Percentiles rank a stretch among this genome's conserved stretches.
Evolutionary conservation across 164 flowering plant species (phyloP).

Genomic region (Dillenia suffruticosa): DNA sequence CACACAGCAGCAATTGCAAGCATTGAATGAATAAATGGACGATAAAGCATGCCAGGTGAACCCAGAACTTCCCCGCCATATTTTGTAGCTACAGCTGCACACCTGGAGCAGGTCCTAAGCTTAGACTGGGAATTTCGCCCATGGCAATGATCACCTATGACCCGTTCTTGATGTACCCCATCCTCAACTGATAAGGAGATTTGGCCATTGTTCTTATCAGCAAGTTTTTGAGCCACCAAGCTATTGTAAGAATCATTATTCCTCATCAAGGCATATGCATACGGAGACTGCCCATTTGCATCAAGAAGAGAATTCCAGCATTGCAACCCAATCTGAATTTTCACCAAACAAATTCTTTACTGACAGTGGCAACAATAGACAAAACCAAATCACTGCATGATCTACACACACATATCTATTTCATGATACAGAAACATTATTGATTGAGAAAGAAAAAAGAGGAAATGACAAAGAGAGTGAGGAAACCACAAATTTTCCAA

Average conservation of each 20-base stretch:
- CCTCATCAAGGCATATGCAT: slow-evolving; percentile 62
- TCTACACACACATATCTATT: too few relatives aligned
- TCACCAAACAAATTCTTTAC: background rate
- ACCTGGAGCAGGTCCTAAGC: slow-evolving; percentile 44
- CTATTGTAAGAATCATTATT: slow-evolving; percentile 61
- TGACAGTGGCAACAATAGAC: too few relatives aligned
- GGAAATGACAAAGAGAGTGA: too few relatives aligned
- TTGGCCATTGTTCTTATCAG: slow-evolving; percentile 50
- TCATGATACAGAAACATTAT: too few relatives aligned
- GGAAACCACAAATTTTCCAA: too few relatives aligned
- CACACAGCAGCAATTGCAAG: slow-evolving; percentile 86
- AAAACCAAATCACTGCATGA: too few relatives aligned
- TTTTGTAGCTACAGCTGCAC: slow-evolving; percentile 32
- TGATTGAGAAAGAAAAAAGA: too few relatives aligned
- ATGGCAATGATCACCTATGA: slow-evolving; percentile 12
- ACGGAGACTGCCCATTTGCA: slow-evolving; percentile 70
- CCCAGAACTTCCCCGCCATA: slow-evolving; percentile 30
- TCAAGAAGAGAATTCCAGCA: slow-evolving; percentile 69
- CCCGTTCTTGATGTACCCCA: slow-evolving; percentile 27
- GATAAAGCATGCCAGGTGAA: slow-evolving; percentile 57
- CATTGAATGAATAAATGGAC: slow-evolving; percentile 75
- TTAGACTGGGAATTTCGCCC: slow-evolving; percentile 8
- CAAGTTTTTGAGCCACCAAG: slow-evolving; percentile 61
- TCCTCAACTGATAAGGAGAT: slow-evolving; percentile 45
- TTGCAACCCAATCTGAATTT: slow-evolving; percentile 58